Evolutionary conservation across 75 land plant species (phyloP), one percentile per base, ranked within the genome.

Genomic region (Selaginella moellendorffii): DNA sequence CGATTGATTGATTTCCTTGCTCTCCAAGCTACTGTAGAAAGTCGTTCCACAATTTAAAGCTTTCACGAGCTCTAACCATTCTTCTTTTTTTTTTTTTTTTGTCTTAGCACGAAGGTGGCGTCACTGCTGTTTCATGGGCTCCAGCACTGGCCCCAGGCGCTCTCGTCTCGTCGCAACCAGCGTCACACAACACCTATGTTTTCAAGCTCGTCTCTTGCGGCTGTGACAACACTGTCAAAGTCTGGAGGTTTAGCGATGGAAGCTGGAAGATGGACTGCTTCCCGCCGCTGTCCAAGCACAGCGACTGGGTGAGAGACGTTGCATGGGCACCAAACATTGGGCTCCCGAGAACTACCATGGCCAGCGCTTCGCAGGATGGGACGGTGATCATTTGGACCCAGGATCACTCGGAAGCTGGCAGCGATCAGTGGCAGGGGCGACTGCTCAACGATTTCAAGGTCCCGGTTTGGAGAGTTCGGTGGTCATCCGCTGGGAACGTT

Each of bases 351-450:
- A 56, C 19, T 25, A 56, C 59, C 19, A 56, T 56, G 21, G 59
- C 59, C 5, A 56, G 59, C n/a, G 59, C 59, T 8, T 56, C 59
- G 5, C 59, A 56, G 24, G 59, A 56, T 56, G 59, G 59, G 24
- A 56, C 59, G n/a, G 24, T 56, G 21, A n/a, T 56, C 9, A 56
- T 56, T 9, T 56, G 24, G 24, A 56, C 59, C n/a, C 59, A 56
- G 59, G 59, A 24, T 25, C n/a, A n/a, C n/a, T n/a, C n/a, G n/a
- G n/a, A n/a, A n/a, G 24, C 8, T 2, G 59, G n/a, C 2, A n/a
- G 59, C 21, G 59, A 56, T 21, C 59, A 56, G 8, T 56, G 59
- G 59, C 25, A 56, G 9, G 59, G 59, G 8, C 5, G n/a, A 56
- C 24, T 56, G 8, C 59, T 56, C 2, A 5, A 56, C 59, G 46